Evolutionary conservation across 2,329 filamentous ascomycete genomes (phyloP).

Genomic region (Diaporthe destruens): DNA sequence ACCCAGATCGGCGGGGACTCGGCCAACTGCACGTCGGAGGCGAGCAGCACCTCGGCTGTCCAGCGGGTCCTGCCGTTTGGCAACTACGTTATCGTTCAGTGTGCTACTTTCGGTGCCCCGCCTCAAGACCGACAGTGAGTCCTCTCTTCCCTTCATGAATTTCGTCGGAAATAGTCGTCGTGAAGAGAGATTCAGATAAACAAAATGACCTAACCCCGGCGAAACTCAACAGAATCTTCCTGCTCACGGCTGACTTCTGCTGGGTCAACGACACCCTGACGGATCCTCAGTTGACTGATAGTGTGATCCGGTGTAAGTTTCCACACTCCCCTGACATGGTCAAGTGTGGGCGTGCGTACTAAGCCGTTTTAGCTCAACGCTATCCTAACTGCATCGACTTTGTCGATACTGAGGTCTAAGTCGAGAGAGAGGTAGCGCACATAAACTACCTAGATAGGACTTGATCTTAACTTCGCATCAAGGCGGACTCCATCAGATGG

Average conservation of each 20-base stretch:
- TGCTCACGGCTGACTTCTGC: conserved; percentile 39
- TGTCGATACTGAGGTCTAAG: conserved; percentile 29
- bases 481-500: background rate
- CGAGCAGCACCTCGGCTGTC: conserved; percentile 28
- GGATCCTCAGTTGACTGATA: conserved; percentile 35
- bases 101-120: conserved; percentile 33
- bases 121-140: conserved; percentile 35
- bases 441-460: background rate
- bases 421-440: too few species aligned
- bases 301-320: conserved; percentile 26
- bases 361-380: conserved; percentile 24
- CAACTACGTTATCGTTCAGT: conserved; percentile 38
- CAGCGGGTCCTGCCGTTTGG: conserved; percentile 24
- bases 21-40: conserved; percentile 29
- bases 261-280: conserved; percentile 41
- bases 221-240: conserved; percentile 24
- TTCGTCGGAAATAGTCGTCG: background rate
- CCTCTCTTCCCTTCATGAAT: background rate
- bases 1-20: conserved; percentile 34
- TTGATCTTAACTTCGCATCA: background rate
- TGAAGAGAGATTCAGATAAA: background rate
- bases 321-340: too few species aligned
- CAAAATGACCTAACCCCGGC: background rate
- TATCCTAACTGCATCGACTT: conserved; percentile 40
- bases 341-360: background rate